Percentiles rank a stretch among this genome's conserved stretches.
phyloP scores from a whole-genome alignment of 176 grass and related monocot species.

The Olyra latifolia region DNA sequence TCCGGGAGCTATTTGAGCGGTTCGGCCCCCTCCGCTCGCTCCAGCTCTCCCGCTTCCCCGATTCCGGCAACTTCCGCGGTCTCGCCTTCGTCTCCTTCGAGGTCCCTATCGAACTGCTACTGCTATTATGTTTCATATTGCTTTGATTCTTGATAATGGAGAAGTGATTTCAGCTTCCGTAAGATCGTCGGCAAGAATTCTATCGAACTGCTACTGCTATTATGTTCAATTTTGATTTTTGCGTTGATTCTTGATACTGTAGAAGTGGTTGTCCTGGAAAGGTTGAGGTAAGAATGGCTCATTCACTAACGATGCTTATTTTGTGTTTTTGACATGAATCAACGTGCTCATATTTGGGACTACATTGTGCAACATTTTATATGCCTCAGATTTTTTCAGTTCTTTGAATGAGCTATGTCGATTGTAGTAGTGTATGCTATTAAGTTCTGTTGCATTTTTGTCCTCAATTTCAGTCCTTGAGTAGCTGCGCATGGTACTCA shows the following conservation, averaged over 20 bases:
- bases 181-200: not conserved
- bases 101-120: slow-evolving; percentile 16
- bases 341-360: not conserved
- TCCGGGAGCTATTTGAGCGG: slow-evolving; percentile 66
- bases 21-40: slow-evolving; percentile 63
- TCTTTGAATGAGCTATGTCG: not conserved
- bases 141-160: not conserved
- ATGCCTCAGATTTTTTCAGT: not conserved
- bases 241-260: too few relatives aligned
- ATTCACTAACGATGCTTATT: not conserved
- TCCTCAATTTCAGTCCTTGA: not conserved
- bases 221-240: too few relatives aligned
- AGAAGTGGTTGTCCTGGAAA: not conserved
- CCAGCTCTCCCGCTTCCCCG: slow-evolving; percentile 84
- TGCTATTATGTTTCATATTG: not conserved
- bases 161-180: slow-evolving; percentile 5
- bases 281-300: not conserved
- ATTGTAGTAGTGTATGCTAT: not conserved
- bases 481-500: not conserved
- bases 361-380: not conserved
- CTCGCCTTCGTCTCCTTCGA: slow-evolving; percentile 83
- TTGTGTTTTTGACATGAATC: not conserved
- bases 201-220: too few relatives aligned
- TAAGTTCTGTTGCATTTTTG: not conserved
- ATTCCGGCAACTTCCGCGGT: slow-evolving; percentile 86